Evolutionary conservation across 768 basidiomycete species (phyloP).

Genomic region (Steccherinum ochraceum): DNA sequence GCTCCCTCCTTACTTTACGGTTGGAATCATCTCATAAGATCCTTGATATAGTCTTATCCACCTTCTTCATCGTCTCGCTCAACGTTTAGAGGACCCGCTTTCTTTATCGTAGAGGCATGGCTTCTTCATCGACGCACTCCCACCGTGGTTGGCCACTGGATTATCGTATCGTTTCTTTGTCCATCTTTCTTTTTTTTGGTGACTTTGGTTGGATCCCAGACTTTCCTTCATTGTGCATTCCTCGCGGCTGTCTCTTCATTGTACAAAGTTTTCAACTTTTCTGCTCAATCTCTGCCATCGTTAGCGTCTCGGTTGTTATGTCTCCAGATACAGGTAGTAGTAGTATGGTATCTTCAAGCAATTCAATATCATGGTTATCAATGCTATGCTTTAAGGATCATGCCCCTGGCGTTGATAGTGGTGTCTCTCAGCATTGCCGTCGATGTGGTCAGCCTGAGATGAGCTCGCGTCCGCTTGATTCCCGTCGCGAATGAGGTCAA

Average conservation of each 20-base stretch:
- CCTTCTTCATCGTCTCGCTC: neutral
- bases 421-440: too few species aligned
- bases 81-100: neutral
- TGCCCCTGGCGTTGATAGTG: too few species aligned
- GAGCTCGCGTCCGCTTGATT: too few species aligned
- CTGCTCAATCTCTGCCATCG: neutral
- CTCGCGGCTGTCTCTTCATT: neutral
- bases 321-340: neutral
- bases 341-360: neutral
- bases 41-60: neutral
- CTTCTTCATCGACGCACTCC: neutral
- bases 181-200: slow-evolving; percentile 3
- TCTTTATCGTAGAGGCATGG: slow-evolving; percentile 1
- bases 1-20: slow-evolving; percentile 35
- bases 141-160: neutral
- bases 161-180: neutral
- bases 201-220: slow-evolving; percentile 1
- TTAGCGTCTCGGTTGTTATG: neutral
- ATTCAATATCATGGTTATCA: neutral
- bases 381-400: neutral
- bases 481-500: too few species aligned
- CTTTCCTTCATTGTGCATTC: neutral
- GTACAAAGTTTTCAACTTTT: neutral
- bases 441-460: too few species aligned
- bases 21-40: slow-evolving; percentile 37